Conservation (phyloP, 2,329 filamentous ascomycete species). For the Phaeosphaeriaceae sp. region DNA sequence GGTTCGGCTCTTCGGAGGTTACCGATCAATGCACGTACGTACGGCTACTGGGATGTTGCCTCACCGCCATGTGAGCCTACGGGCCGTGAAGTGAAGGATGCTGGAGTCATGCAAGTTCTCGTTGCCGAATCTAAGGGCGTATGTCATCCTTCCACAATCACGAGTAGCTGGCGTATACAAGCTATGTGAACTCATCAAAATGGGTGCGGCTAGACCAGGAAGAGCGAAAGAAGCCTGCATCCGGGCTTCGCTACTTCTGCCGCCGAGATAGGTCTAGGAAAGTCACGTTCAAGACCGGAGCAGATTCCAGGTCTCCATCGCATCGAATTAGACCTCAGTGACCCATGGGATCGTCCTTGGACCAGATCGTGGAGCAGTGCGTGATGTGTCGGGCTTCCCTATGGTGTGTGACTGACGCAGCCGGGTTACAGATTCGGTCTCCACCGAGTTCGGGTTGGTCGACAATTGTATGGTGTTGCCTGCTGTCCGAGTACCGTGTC, state of each 20-base stretch:
- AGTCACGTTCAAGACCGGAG: neutral
- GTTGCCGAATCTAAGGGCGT: neutral
- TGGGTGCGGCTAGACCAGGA: neutral
- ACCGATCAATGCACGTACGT: conserved; percentile 1
- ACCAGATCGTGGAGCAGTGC: neutral
- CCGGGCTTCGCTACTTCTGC: neutral
- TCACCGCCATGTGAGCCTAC: conserved; percentile 6
- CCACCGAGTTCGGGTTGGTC: neutral
- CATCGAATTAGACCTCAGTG: neutral
- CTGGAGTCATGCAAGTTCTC: neutral
- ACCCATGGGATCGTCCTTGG: neutral
- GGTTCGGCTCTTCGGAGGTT: neutral
- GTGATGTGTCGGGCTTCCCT: neutral
- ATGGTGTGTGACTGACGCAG: neutral
- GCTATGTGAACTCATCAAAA: neutral
- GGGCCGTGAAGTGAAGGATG: neutral
- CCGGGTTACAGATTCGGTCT: conserved; percentile 3
- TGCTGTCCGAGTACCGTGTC: neutral
- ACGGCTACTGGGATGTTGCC: neutral
- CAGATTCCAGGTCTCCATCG: neutral
- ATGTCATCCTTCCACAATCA: neutral
- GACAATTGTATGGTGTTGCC: neutral
- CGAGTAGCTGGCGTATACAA: neutral
- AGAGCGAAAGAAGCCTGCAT: neutral
- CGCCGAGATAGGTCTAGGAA: neutral